Evolutionary conservation across 345 rosid genomes (phyloP).

Genomic region (Turnera subulata): DNA sequence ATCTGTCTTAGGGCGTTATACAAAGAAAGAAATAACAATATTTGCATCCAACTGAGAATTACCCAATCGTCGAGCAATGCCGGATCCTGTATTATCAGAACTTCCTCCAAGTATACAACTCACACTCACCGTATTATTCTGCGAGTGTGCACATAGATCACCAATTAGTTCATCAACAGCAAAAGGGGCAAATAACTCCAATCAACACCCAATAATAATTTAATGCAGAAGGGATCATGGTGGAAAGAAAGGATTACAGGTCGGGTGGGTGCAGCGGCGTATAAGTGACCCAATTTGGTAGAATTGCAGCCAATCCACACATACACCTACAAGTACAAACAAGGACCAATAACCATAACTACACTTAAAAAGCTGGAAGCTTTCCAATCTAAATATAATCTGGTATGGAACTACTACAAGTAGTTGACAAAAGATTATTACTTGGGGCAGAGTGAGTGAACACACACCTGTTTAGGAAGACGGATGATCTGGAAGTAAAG

Average conservation of each 20-base stretch:
- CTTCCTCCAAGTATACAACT: constrained; percentile 70
- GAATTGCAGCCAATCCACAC: constrained; percentile 85
- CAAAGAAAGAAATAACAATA: neutral
- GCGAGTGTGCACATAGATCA: neutral
- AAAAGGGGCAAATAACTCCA: too few species aligned
- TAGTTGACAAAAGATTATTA: too few species aligned
- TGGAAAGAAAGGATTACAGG: constrained; percentile 33
- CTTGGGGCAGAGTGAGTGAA: too few species aligned
- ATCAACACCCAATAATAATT: neutral
- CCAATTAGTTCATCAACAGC: neutral
- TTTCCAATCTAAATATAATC: too few species aligned
- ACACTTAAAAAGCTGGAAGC: neutral
- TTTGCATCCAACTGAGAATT: neutral
- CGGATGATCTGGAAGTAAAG: constrained; percentile 74
- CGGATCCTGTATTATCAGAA: constrained; percentile 85
- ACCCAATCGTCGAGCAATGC: constrained; percentile 91
- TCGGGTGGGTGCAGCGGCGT: constrained; percentile 82
- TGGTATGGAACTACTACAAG: too few species aligned
- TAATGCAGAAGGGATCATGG: neutral
- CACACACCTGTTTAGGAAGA: constrained; percentile 55
- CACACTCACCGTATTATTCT: constrained; percentile 71
- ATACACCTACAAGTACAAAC: constrained; percentile 52
- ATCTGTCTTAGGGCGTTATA: neutral
- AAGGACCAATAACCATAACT: neutral
- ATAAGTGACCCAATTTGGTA: constrained; percentile 58